Conservation (phyloP, 129 eudicot genomes). For the Flaveria linearis region DNA sequence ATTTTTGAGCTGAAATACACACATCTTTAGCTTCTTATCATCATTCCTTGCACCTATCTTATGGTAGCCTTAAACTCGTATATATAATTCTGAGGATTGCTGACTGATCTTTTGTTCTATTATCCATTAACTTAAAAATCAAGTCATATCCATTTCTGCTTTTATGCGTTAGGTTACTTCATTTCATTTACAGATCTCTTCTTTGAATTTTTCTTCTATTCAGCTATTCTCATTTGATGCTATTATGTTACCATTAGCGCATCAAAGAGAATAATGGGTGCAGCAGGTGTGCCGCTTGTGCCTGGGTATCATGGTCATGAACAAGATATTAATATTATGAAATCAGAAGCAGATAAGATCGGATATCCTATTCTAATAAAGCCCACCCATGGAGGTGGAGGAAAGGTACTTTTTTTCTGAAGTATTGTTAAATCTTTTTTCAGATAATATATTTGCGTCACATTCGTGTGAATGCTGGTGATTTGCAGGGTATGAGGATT, state of each 20-base stretch:
- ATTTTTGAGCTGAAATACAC: background rate
- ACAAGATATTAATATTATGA: conserved; percentile 90
- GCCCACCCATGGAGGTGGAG: conserved; percentile 99
- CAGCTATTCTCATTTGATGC: conserved; percentile 19
- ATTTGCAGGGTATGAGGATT: conserved; percentile 93
- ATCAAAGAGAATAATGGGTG: conserved; percentile 99
- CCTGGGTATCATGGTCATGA: conserved; percentile 97
- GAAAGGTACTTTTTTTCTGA: conserved; percentile 60
- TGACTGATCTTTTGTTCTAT: background rate
- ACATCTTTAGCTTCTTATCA: background rate
- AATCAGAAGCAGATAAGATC: conserved; percentile 87
- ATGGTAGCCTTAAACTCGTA: background rate
- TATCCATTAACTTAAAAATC: background rate
- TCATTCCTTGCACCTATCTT: background rate
- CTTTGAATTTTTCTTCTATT: conserved; percentile 6
- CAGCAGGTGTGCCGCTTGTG: conserved; percentile 97
- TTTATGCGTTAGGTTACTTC: conserved; percentile 8
- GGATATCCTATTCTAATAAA: conserved; percentile 94
- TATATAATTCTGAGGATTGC: background rate
- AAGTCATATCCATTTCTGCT: background rate
- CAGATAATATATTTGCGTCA: background rate
- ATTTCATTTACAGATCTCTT: background rate
- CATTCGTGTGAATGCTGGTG: conserved; percentile 17
- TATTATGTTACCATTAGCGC: conserved; percentile 59
- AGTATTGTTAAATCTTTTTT: background rate